Base-by-base conservation (phyloP, 2,329 filamentous ascomycete genomes). In the Hymenoscyphus infarciens region DNA sequence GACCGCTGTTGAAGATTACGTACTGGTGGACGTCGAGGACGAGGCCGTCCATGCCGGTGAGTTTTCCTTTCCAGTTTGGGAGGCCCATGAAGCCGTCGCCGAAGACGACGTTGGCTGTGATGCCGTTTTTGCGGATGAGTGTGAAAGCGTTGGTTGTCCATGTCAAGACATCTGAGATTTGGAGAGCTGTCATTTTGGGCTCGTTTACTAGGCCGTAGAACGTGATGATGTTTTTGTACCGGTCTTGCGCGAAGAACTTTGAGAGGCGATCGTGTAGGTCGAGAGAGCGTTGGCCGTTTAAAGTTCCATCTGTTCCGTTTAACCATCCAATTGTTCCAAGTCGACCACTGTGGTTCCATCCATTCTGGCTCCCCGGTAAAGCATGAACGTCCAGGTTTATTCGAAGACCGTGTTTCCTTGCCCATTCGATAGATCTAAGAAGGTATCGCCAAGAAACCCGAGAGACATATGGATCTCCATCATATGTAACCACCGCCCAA, bases 1-100 rank as follows among this genome's bases (percentile, higher is more conserved):
- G 91, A 68, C 89, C 87, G 45, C 86, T 85, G 81, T 99, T 97
- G 83, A 99, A 99, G 76, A 97, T 97, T 72, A 96, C 91, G 76
- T 99, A 99, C 76, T 98, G 94, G 77, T 99, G 95, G 42, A 96
- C 95, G 77, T 99, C 95, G n/a, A 99, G 85, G 19, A 96, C 84
- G 67, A 98, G 81, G 67, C 87, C 84, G 56, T 88, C 81, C 72
- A 90, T 83, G 25, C 83, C 81, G 68, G 89, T 84, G 69, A 98
- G 83, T 74, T 90, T 83, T 49, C 91, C 91, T 74, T 97, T 87
- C 95, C 95, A 99, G 72, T 96, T 94, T 68, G 83, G 82, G 4
- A 98, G 84, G 11, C 94, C 94, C 78, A 96, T 86, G 80, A 99
- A 99, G 27, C 95, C 95, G 76, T 99, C 95, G 61, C 93, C 94